Base-by-base conservation (phyloP, 2,329 filamentous ascomycete species). In the Claviceps sp. region DNA sequence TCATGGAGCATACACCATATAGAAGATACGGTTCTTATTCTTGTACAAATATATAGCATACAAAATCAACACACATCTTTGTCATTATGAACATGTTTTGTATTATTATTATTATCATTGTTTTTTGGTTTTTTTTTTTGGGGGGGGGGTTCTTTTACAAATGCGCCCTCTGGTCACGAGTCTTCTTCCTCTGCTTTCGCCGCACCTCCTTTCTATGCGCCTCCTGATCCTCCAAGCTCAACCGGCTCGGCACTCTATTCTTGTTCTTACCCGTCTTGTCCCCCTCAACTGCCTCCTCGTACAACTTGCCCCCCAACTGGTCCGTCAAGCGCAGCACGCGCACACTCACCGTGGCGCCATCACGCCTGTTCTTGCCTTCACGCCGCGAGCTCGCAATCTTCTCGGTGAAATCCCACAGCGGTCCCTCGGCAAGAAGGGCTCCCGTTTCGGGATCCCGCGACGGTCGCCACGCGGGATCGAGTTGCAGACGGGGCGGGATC, bases 291-390 rank as follows among this genome's bases (percentile, higher is more conserved):
- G 73, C 75, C 52, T 77, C 76, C 41, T 75, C 76, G 67, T 87
- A 96, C 20, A 97, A 65, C 54, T 76, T 74, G 50, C 72, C 67
- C 0, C 89, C 90, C 9, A 95, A 75, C 47, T 76, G 67, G 62
- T 95, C 89, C 8, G 86, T 84, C 58, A 97, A 74, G 6, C 75
- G 72, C 40, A 97, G 68, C 11, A 98, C 91, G 20, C 93, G 77
- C 13, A 79, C 86, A 59, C 84, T 86, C 3, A 97, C 90, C 0
- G 89, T 95, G 1, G 85, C 87, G 13, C 90, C 90, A 65, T 98
- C 93, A n/a, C 91, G 78, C 22, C 93, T 75, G 65, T 97, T 96
- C 79, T 97, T 98, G 8, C 93, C 93, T 70, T 97, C 93, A 44
- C 91, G 77, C 36, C 93, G 76, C 45, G 82, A 87, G 48, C 81